phyloP scores from a whole-genome alignment of 768 basidiomycete species.

The Jaapia argillacea region DNA sequence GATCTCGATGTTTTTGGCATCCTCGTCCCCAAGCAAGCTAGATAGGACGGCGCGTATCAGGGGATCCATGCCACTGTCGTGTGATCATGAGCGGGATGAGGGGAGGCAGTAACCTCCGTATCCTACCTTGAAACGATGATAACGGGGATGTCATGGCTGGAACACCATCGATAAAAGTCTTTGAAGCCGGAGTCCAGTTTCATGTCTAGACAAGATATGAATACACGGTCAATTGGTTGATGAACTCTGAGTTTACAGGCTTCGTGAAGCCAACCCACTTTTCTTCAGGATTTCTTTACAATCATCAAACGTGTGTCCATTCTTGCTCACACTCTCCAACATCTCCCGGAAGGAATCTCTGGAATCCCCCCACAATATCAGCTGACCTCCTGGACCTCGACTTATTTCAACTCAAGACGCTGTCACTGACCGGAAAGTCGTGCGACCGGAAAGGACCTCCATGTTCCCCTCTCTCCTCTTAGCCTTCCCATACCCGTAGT shows the following conservation, averaged over 20 bases:
- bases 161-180: constrained; percentile 80
- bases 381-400: too few relatives aligned
- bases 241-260: constrained; percentile 1
- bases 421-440: background rate
- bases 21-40: constrained; percentile 65
- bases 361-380: too few relatives aligned
- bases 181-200: constrained; percentile 83
- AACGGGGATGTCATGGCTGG: constrained; percentile 69
- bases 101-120: too few relatives aligned
- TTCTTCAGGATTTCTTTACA: constrained; percentile 69
- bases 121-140: constrained; percentile 85
- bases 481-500: constrained; percentile 74
- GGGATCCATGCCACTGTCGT: constrained; percentile 79
- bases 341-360: constrained; percentile 87
- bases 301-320: constrained; percentile 75
- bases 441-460: constrained; percentile 52
- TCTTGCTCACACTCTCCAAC: constrained; percentile 67
- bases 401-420: too few relatives aligned
- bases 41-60: constrained; percentile 88
- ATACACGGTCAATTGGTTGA: constrained; percentile 8
- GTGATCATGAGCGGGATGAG: too few relatives aligned
- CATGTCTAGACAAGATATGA: constrained; percentile 46
- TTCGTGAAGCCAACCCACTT: constrained; percentile 33
- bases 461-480: constrained; percentile 68
- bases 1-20: constrained; percentile 72